phyloP scores from a whole-genome alignment of 177 flowering plant species.

The Vitis hybrid region DNA sequence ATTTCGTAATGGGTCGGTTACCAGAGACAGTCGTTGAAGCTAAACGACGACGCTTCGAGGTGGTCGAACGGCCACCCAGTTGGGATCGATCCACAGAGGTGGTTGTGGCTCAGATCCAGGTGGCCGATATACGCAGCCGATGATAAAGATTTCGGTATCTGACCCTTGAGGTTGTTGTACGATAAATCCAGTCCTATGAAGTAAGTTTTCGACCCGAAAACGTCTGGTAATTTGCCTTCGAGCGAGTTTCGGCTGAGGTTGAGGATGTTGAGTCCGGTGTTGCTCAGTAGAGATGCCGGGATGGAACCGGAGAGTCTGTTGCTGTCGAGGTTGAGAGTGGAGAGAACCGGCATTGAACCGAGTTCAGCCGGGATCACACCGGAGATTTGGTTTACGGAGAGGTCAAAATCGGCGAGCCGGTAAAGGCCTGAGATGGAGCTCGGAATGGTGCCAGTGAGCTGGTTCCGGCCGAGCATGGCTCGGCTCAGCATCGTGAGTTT shows the following conservation, averaged over 20 bases:
- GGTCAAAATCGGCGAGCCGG: constrained; percentile 78
- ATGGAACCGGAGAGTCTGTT: constrained; percentile 64
- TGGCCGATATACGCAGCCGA: constrained; percentile 70
- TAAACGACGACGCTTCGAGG: constrained; percentile 73
- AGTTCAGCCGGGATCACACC: constrained; percentile 61
- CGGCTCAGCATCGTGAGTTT: constrained; percentile 73
- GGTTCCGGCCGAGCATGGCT: constrained; percentile 59
- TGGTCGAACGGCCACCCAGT: constrained; percentile 69
- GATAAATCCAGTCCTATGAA: constrained; percentile 72
- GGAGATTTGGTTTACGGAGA: constrained; percentile 58
- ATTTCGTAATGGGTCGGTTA: constrained; percentile 43
- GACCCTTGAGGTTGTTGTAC: constrained; percentile 58
- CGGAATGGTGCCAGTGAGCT: constrained; percentile 72
- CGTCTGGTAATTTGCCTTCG: constrained; percentile 76
- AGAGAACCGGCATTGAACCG: constrained; percentile 73
- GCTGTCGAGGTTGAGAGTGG: constrained; percentile 63
- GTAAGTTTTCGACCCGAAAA: constrained; percentile 62
- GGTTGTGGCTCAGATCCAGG: constrained; percentile 84
- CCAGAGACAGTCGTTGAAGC: constrained; percentile 71
- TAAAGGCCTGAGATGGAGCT: constrained; percentile 47
- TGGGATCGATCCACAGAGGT: constrained; percentile 81
- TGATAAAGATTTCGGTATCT: constrained; percentile 63
- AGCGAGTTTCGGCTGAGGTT: constrained; percentile 75
- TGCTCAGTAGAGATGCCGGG: constrained; percentile 46
- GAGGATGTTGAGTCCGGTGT: constrained; percentile 60